These are phyloP conservation scores for Falciphora oryzae DNA, from an alignment of 2,329 filamentous ascomycete genomes.

Conservation along the genomic window DNA sequence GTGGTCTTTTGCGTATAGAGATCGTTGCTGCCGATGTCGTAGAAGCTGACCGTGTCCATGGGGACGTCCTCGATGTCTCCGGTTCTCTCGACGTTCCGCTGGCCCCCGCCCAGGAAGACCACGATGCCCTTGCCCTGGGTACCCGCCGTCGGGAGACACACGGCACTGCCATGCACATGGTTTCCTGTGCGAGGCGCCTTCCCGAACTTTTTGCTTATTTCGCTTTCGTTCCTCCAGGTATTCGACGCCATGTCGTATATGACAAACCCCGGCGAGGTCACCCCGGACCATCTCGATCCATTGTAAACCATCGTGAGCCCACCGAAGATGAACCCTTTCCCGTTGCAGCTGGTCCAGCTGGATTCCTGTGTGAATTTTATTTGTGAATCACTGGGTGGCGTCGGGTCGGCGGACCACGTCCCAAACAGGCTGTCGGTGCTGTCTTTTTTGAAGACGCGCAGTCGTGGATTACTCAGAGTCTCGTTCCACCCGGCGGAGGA, in stretches of 20 bases:
- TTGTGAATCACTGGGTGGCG: too few species aligned
- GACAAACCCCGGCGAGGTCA: conserved; percentile 3
- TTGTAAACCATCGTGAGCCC: not conserved
- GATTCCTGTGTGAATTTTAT: too few species aligned
- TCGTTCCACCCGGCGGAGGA: too few species aligned
- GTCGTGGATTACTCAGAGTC: too few species aligned
- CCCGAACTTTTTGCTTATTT: not conserved
- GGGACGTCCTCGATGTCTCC: not conserved
- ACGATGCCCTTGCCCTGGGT: conserved; percentile 15
- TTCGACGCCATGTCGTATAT: conserved; percentile 2
- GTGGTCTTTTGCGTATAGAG: conserved; percentile 30
- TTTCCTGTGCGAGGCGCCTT: not conserved
- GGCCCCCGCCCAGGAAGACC: conserved; percentile 7
- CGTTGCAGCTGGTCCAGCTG: conserved; percentile 7
- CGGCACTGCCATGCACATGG: conserved; percentile 18
- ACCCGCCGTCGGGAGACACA: conserved; percentile 27
- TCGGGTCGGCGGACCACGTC: too few species aligned
- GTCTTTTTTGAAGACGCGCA: too few species aligned
- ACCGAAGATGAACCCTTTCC: not conserved
- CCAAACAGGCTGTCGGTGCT: too few species aligned
- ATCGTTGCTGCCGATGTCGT: conserved; percentile 24
- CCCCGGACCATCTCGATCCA: not conserved
- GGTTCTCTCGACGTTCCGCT: not conserved
- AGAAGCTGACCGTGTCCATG: conserved; percentile 21
- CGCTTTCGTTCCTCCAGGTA: conserved; percentile 6